Percentiles rank a stretch among this genome's conserved stretches.
Conservation (phyloP, 2,329 filamentous ascomycete genomes). For the Fusarium xyrophilum region DNA sequence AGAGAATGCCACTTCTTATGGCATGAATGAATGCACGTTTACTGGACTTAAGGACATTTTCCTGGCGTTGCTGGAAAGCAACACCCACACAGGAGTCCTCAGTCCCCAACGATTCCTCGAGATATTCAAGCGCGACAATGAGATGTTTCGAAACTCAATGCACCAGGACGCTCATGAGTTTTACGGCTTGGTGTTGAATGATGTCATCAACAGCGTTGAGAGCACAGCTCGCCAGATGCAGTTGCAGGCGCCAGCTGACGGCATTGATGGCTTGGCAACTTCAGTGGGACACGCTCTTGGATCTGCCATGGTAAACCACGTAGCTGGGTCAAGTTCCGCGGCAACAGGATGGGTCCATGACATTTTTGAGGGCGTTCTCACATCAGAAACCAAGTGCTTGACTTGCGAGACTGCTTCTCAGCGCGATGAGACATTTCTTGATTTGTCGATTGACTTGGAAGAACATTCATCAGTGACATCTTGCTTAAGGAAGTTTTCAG, state of each 20-base stretch:
- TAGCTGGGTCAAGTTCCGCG: slow-evolving; percentile 59
- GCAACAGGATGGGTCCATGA: slow-evolving; percentile 93
- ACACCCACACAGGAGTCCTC: slow-evolving; percentile 84
- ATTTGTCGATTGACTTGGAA: slow-evolving; percentile 93
- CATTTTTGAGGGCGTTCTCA: slow-evolving; percentile 92
- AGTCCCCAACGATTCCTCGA: slow-evolving; percentile 93
- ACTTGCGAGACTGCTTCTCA: slow-evolving; percentile 97
- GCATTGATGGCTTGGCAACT: slow-evolving; percentile 54
- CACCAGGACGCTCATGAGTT: slow-evolving; percentile 99
- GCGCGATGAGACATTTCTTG: slow-evolving; percentile 92
- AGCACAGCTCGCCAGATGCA: slow-evolving; percentile 74
- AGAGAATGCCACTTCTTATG: slow-evolving; percentile 80
- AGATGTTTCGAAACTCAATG: slow-evolving; percentile 97
- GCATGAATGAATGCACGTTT: slow-evolving; percentile 94
- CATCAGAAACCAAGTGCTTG: slow-evolving; percentile 94
- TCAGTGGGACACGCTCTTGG: slow-evolving; percentile 55
- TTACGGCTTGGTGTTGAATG: slow-evolving; percentile 91
- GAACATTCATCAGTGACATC: slow-evolving; percentile 96
- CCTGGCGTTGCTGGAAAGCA: slow-evolving; percentile 81
- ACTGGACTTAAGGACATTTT: slow-evolving; percentile 97
- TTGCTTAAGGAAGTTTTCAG: slow-evolving; percentile 93
- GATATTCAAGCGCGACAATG: slow-evolving; percentile 91
- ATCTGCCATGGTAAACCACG: slow-evolving; percentile 46
- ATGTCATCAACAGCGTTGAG: slow-evolving; percentile 93
- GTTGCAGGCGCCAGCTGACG: slow-evolving; percentile 42